Percentiles rank a stretch among this genome's conserved stretches.
Conservation (phyloP, 2,329 filamentous ascomycete genomes). For the Alternaria sp. region DNA sequence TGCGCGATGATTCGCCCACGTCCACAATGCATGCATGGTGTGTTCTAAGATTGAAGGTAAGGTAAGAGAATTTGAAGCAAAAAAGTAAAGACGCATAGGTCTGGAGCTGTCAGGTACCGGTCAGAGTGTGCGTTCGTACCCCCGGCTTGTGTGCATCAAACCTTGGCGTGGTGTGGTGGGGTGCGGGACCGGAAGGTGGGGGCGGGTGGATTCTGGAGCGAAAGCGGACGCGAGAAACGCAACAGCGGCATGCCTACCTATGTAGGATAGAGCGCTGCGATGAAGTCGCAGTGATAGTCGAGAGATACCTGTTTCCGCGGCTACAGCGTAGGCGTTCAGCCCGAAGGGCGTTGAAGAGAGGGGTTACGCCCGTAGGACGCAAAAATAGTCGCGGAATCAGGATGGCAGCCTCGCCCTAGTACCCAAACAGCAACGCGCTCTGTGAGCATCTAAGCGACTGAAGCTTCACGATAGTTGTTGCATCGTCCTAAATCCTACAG, state of each 20-base stretch:
- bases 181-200: neutral
- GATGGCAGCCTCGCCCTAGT: neutral
- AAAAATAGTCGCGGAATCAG: neutral
- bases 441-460: neutral
- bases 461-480: neutral
- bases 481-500: neutral
- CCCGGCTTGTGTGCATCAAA: neutral
- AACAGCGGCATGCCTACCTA: neutral
- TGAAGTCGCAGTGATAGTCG: neutral
- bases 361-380: neutral
- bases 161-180: neutral
- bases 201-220: neutral
- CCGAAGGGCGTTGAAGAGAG: neutral
- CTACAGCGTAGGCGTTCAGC: neutral
- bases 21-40: neutral
- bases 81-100: neutral
- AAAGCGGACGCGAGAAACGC: neutral
- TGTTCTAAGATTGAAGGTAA: neutral
- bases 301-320: neutral
- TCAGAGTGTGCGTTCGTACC: neutral
- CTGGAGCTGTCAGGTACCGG: neutral
- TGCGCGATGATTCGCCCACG: neutral
- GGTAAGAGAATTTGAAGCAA: neutral
- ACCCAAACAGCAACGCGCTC: neutral
- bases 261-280: neutral